Conservation (phyloP, 306 rosid species). For the Acacia acuminata region DNA sequence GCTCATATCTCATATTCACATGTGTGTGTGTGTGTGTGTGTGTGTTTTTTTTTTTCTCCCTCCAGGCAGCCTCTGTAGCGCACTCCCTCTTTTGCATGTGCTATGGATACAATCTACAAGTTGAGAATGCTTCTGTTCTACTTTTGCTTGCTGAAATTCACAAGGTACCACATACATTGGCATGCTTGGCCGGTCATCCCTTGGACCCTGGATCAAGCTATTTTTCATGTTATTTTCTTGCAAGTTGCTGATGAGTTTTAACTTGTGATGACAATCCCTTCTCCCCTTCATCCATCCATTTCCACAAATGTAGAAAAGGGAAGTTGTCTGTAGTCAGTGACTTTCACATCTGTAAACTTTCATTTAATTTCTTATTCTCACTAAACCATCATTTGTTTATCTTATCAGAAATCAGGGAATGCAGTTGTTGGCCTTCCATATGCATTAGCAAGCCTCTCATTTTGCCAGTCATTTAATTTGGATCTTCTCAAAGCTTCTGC, state of each 20-base stretch:
- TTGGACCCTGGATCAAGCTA: slow-evolving; percentile 1
- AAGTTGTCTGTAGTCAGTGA: slow-evolving; percentile 8
- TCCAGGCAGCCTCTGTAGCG: slow-evolving; percentile 92
- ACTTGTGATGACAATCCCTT: not conserved
- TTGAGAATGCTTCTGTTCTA: slow-evolving; percentile 90
- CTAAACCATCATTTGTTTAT: slow-evolving; percentile 18
- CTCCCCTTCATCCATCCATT: slow-evolving; percentile 7
- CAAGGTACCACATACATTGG: slow-evolving; percentile 57
- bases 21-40: not conserved
- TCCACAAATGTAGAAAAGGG: not conserved
- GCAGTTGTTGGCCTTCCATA: slow-evolving; percentile 92
- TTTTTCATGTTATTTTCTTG: slow-evolving; percentile 11
- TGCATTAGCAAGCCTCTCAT: slow-evolving; percentile 93
- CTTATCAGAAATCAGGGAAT: slow-evolving; percentile 88
- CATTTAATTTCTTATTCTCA: not conserved
- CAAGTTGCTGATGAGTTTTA: slow-evolving; percentile 12
- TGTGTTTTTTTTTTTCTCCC: too few relatives aligned
- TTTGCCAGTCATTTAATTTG: slow-evolving; percentile 91
- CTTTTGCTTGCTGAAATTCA: slow-evolving; percentile 97
- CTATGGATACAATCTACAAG: slow-evolving; percentile 92
- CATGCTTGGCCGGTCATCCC: slow-evolving; percentile 21
- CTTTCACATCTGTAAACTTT: not conserved
- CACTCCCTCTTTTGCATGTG: slow-evolving; percentile 94
- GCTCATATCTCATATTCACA: slow-evolving; percentile 15
- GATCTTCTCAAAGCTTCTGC: slow-evolving; percentile 98